phyloP scores from a whole-genome alignment of 495 filamentous ascomycete genomes.

The Hypoxylon cercidicola region DNA sequence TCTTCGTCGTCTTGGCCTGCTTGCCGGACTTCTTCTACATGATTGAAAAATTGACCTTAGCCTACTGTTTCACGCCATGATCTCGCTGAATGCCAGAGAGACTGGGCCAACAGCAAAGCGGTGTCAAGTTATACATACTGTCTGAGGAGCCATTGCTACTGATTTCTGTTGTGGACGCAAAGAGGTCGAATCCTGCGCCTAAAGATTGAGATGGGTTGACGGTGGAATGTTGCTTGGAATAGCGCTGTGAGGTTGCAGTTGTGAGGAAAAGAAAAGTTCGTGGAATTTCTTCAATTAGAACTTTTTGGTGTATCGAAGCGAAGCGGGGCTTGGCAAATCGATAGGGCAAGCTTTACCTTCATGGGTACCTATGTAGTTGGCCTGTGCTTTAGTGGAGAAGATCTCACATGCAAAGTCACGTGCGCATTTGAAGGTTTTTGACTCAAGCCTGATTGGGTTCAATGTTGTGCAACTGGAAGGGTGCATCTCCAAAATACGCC shows the following conservation, averaged over 20 bases:
- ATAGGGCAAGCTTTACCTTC: constrained; percentile 33
- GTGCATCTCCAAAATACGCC: no score
- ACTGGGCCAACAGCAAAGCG: constrained; percentile 89
- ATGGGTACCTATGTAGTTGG: no score
- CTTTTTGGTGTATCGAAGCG: constrained; percentile 48
- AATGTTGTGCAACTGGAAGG: no score
- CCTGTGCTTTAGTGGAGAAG: constrained; percentile 4
- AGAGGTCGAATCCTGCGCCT: constrained; percentile 69
- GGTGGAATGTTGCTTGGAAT: constrained; percentile 26
- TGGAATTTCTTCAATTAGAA: constrained; percentile 32
- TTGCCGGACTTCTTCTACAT: constrained; percentile 73
- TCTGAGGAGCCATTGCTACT: constrained; percentile 67
- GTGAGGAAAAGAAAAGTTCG: constrained; percentile 28
- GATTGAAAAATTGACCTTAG: constrained; percentile 71
- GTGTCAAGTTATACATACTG: constrained; percentile 79
- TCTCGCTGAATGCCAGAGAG: constrained; percentile 51
- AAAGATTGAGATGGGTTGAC: constrained; percentile 29
- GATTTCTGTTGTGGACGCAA: constrained; percentile 64
- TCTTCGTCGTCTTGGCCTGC: constrained; percentile 70
- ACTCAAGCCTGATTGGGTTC: no score
- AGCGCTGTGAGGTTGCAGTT: constrained; percentile 15
- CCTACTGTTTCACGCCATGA: constrained; percentile 88
- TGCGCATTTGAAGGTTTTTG: no score
- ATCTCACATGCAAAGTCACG: no score
- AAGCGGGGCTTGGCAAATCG: constrained; percentile 25